Conservation (phyloP, 2,329 filamentous ascomycete genomes). For the Hypoxylon sp. region DNA sequence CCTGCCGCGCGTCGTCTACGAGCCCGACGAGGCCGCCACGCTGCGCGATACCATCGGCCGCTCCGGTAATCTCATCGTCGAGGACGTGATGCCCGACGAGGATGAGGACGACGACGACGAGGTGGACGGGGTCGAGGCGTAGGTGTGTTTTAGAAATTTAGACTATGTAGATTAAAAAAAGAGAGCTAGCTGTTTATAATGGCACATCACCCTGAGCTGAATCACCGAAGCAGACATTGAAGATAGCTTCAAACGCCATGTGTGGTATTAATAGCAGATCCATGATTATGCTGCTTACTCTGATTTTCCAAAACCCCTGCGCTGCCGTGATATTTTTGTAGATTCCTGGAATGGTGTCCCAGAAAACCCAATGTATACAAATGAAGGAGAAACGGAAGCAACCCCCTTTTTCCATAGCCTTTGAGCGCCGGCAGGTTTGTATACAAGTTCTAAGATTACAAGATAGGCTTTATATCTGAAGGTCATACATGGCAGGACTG, state of each 20-base stretch:
- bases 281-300: not conserved
- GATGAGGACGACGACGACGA: slow-evolving; percentile 43
- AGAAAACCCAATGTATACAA: not conserved
- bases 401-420: not conserved
- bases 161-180: slow-evolving; percentile 21
- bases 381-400: too few relatives aligned
- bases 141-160: slow-evolving; percentile 39
- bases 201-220: not conserved
- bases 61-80: slow-evolving; percentile 89
- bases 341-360: too few relatives aligned
- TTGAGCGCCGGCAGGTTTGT: not conserved
- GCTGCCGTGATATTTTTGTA: too few relatives aligned
- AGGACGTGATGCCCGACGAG: slow-evolving; percentile 64
- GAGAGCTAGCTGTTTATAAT: not conserved
- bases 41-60: slow-evolving; percentile 78
- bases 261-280: not conserved
- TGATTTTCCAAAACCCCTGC: not conserved
- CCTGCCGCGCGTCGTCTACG: slow-evolving; percentile 84
- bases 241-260: not conserved
- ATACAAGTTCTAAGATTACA: not conserved
- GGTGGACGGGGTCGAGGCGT: slow-evolving; percentile 46
- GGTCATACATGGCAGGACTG: not conserved
- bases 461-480: not conserved
- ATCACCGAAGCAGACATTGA: not conserved
- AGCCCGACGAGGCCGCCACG: slow-evolving; percentile 69